These are phyloP conservation scores for Royoungia palumana DNA, from an alignment of 768 basidiomycete species.

Conservation along the genomic window DNA sequence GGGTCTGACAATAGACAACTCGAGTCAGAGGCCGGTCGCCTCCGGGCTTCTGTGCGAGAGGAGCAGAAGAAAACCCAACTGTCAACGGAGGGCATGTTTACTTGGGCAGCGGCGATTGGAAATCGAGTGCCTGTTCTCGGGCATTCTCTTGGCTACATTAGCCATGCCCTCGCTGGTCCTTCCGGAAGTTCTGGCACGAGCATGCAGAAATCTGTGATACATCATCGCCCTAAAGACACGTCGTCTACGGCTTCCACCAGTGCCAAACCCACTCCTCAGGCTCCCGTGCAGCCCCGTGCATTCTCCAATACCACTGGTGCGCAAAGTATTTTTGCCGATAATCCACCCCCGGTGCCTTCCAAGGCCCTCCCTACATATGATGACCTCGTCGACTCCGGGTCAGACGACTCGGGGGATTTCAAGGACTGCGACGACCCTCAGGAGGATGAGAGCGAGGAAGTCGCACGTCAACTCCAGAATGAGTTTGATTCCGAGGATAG, in stretches of 20 bases:
- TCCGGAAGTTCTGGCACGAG: constrained; percentile 5
- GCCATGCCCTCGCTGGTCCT: constrained; percentile 24
- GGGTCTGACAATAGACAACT: constrained; percentile 25
- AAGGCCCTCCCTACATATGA: constrained; percentile 6
- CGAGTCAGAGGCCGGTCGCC: constrained; percentile 22
- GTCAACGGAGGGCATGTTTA: not conserved
- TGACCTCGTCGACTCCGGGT: constrained; percentile 12
- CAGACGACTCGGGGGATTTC: not conserved
- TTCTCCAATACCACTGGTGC: constrained; percentile 5
- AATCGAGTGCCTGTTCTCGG: not conserved
- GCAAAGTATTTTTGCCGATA: constrained; percentile 26
- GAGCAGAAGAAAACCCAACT: constrained; percentile 8
- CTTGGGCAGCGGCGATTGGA: not conserved
- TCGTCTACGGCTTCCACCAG: not conserved
- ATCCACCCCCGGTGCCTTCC: constrained; percentile 23
- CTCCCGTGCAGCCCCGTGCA: not conserved
- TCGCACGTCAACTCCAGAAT: constrained; percentile 8
- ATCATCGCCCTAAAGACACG: not conserved
- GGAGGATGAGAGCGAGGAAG: constrained; percentile 1
- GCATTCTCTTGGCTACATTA: constrained; percentile 7
- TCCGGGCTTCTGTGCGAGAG: constrained; percentile 12
- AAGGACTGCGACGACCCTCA: not conserved
- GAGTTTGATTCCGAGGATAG: constrained; percentile 28
- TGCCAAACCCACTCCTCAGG: not conserved
- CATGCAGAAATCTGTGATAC: not conserved